Conservation (phyloP, 176 grass and related monocot genomes). For the Cymbopogon citratus region DNA sequence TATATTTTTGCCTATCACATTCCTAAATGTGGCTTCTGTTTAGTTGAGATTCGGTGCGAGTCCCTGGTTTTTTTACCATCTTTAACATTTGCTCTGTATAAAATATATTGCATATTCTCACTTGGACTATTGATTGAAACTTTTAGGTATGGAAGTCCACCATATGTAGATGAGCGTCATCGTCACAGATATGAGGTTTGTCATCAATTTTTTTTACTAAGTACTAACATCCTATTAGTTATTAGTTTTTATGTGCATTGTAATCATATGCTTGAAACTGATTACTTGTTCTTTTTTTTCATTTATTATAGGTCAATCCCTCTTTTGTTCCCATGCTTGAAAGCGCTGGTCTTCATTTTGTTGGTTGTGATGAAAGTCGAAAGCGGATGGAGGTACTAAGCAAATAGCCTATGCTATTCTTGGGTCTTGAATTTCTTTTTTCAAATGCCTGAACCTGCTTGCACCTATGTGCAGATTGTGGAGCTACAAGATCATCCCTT, state of each 20-base stretch:
- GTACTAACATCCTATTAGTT: not conserved
- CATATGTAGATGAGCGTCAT: constrained; percentile 91
- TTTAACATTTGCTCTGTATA: not conserved
- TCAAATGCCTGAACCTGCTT: constrained; percentile 9
- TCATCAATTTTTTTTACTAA: constrained; percentile 12
- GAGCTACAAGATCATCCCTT: constrained; percentile 76
- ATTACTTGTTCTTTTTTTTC: not conserved
- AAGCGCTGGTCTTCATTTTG: constrained; percentile 71
- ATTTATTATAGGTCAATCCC: constrained; percentile 66
- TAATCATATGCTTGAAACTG: not conserved
- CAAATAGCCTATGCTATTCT: not conserved
- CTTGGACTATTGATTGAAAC: constrained; percentile 19
- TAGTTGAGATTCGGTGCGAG: not conserved
- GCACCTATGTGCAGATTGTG: constrained; percentile 53
- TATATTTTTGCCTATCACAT: not conserved
- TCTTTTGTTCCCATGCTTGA: constrained; percentile 68
- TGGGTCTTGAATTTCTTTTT: not conserved
- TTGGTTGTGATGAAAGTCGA: constrained; percentile 86
- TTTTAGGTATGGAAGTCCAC: constrained; percentile 64
- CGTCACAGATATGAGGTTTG: constrained; percentile 96
- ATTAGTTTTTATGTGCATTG: not conserved
- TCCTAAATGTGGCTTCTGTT: not conserved
- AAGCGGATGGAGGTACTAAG: constrained; percentile 86
- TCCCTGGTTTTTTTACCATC: not conserved
- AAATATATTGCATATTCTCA: constrained; percentile 16